Evolutionary conservation across 139 green algal species (phyloP).

Genomic region (Pseudopediastrum boryanum): DNA sequence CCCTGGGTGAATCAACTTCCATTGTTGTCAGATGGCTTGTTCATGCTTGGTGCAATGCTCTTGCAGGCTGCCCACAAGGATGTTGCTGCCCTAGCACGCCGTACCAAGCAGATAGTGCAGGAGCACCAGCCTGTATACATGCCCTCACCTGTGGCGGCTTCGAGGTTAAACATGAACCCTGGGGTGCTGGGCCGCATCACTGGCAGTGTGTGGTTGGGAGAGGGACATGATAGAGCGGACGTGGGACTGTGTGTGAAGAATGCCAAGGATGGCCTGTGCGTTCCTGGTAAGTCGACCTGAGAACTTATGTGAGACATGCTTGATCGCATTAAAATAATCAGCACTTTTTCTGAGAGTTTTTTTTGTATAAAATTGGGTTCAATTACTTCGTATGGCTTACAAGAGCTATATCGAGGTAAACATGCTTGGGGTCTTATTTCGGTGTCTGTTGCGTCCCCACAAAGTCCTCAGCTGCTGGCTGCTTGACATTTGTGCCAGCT

Average conservation of each 20-base stretch:
- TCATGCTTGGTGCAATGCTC: no score
- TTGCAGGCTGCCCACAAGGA: conserved; percentile 18
- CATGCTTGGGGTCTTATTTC: background rate
- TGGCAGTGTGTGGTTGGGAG: conserved; percentile 71
- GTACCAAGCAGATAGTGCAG: conserved; percentile 39
- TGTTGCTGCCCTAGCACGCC: background rate
- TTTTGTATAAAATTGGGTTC: conserved; percentile 1
- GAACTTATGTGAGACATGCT: background rate
- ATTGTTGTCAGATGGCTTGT: no score
- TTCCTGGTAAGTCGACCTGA: conserved; percentile 58
- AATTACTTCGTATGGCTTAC: no score
- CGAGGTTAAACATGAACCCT: conserved; percentile 54
- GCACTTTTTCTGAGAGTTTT: background rate
- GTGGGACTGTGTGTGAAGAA: conserved; percentile 85
- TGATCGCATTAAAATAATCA: no score
- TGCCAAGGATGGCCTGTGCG: conserved; percentile 66
- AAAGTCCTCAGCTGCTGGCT: background rate
- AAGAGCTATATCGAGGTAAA: background rate
- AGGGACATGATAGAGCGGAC: conserved; percentile 74
- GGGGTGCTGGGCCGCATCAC: conserved; percentile 75
- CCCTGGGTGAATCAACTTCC: no score
- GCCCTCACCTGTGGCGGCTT: conserved; percentile 33
- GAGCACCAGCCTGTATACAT: conserved; percentile 56
- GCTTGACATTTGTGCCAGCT: background rate
- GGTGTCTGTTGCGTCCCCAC: background rate